These are phyloP conservation scores for Populus tomentosa DNA, from an alignment of 441 rosid genomes.

Conservation along the genomic window DNA sequence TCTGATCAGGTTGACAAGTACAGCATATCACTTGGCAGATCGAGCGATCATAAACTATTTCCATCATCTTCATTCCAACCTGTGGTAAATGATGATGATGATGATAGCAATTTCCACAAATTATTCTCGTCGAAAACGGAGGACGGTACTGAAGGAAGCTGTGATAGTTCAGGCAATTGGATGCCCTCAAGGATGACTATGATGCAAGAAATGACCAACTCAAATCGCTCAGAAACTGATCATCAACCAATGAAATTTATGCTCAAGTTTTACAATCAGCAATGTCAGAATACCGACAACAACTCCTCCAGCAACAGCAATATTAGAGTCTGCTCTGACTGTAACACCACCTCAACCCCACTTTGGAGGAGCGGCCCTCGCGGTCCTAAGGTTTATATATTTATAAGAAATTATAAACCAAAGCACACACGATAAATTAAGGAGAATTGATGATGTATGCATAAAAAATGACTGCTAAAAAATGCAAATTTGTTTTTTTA, in stretches of 20 bases:
- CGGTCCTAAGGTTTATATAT: conserved; percentile 48
- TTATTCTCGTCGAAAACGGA: conserved; percentile 9
- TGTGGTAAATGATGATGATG: not conserved
- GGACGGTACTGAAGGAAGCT: conserved; percentile 6
- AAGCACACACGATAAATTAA: not conserved
- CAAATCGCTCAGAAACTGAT: conserved; percentile 16
- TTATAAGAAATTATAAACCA: too few relatives aligned
- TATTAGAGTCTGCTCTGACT: conserved; percentile 48
- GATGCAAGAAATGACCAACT: conserved; percentile 31
- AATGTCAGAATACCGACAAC: conserved; percentile 3
- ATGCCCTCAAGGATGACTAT: conserved; percentile 41
- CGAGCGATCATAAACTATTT: conserved; percentile 9
- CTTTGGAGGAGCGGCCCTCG: conserved; percentile 72
- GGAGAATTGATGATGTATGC: too few relatives aligned
- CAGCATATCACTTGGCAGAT: not conserved
- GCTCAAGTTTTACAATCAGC: conserved; percentile 17
- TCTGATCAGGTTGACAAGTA: conserved; percentile 19
- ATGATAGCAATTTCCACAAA: not conserved
- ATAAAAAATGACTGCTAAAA: not conserved
- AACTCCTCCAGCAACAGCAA: conserved; percentile 11
- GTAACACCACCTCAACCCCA: conserved; percentile 55
- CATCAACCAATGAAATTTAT: conserved; percentile 10
- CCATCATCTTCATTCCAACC: conserved; percentile 14
- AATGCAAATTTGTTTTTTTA: not conserved
- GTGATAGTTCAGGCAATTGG: conserved; percentile 26